Evolutionary conservation across 805 yeast genomes (phyloP), one percentile per base, ranked within the genome.

Genomic region (Metschnikowia dekortorum): DNA sequence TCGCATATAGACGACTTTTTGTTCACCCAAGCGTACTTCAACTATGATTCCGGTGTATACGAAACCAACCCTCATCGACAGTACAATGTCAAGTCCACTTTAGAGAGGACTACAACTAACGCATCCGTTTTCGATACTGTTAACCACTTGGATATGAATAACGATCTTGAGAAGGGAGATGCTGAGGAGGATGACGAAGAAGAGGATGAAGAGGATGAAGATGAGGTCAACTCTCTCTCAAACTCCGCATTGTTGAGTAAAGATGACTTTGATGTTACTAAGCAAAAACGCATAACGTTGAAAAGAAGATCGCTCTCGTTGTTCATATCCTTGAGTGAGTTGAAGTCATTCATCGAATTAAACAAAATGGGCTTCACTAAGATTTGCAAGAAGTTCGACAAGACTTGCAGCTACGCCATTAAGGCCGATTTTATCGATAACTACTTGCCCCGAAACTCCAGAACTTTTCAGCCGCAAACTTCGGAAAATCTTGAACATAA

Each of bases 371-470:
- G 97, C 2, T 88, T 92, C 66, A 79, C 87, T 46, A 92, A 92
- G 68, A 91, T 92, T 39, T 76, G 90, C 57, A 92, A 92, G 66
- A 92, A 92, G 68, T 94, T 89, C 65, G 97, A 94, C 69, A 92
- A 92, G 65, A 83, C 88, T 9, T 71, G 89, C 56, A 78, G 80
- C 51, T 80, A 87, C 36, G 65, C 78, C 29, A 70, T 87, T 37
- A 84, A 83, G 59, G 70, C 70, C n/a, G 74, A 71, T 29, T 89
- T 87, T 62, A 68, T 87, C 61, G 61, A 60, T 13, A 66, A 69
- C 42, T 67, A 63, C 52, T 61, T 85, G 31, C 73, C 77, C 2
- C 54, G 61, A n/a, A 68, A 75, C 46, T 74, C 87, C 0, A 73
- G 79, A 41, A 78, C 84, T 9, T 92, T 91, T 63, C 59, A 73